Conservation (phyloP, 2,329 filamentous ascomycete species). For the Hypoxylon sp. region DNA sequence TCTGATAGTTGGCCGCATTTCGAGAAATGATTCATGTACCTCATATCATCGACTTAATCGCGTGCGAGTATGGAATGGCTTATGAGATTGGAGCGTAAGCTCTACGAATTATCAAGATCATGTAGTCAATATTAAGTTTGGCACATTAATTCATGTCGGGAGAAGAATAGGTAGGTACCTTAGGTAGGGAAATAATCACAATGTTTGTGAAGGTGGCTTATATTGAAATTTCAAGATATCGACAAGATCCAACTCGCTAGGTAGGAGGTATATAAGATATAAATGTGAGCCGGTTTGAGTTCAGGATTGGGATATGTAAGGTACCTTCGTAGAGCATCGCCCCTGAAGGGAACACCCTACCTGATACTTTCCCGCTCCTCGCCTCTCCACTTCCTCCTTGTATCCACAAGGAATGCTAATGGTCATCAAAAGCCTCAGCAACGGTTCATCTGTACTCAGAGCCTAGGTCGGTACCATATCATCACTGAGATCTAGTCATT, state of each 20-base stretch:
- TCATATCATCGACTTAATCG: neutral
- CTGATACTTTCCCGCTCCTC: neutral
- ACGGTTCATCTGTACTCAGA: conserved; percentile 36
- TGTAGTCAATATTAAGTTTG: too few species aligned
- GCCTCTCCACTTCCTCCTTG: neutral
- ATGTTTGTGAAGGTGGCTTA: conserved; percentile 7
- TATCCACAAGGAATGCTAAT: conserved; percentile 12
- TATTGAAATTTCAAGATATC: conserved; percentile 14
- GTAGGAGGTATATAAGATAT: neutral
- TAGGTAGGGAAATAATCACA: neutral
- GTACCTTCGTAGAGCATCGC: too few species aligned
- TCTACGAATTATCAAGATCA: neutral
- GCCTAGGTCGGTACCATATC: conserved; percentile 36
- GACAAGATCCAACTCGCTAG: conserved; percentile 2
- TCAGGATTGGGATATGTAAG: neutral
- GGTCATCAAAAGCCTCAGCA: conserved; percentile 25
- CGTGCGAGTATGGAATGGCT: neutral
- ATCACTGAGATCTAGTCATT: conserved; percentile 44
- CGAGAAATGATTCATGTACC: too few species aligned
- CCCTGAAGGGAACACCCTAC: neutral
- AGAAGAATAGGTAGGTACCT: neutral
- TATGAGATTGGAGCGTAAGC: neutral
- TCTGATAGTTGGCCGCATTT: neutral
- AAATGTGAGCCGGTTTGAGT: neutral
- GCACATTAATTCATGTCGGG: neutral